Evolutionary conservation across 2,329 filamentous ascomycete genomes (phyloP).

Genomic region (Sporothrix humicola): DNA sequence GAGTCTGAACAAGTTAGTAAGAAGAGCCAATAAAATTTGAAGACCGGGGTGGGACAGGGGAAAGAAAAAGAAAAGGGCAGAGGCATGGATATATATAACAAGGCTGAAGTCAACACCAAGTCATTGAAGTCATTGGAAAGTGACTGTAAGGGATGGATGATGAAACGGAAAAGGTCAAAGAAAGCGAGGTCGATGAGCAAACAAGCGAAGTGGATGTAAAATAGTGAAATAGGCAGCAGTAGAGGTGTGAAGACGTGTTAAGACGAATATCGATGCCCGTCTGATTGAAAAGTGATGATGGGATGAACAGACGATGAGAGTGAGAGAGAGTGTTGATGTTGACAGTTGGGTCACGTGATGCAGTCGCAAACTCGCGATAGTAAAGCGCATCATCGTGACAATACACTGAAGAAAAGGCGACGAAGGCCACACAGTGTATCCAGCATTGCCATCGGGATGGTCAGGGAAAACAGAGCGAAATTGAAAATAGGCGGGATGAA

Average conservation of each 20-base stretch:
- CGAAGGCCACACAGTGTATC: background rate
- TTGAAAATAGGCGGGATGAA: background rate
- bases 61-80: background rate
- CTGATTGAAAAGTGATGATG: background rate
- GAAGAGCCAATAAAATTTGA: background rate
- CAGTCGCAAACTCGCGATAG: background rate
- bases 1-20: background rate
- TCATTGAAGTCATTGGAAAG: background rate
- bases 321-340: background rate
- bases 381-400: background rate
- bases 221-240: background rate
- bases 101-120: background rate
- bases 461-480: background rate
- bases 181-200: background rate
- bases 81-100: background rate
- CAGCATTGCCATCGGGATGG: background rate
- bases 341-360: slow-evolving; percentile 5
- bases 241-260: too few relatives aligned
- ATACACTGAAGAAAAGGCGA: background rate
- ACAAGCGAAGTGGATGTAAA: background rate
- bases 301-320: background rate
- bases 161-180: background rate
- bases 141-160: background rate
- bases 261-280: background rate
- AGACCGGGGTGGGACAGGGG: background rate